These are phyloP conservation scores for Jatropha curcas DNA, from an alignment of 345 rosid species.

Conservation along the genomic window DNA sequence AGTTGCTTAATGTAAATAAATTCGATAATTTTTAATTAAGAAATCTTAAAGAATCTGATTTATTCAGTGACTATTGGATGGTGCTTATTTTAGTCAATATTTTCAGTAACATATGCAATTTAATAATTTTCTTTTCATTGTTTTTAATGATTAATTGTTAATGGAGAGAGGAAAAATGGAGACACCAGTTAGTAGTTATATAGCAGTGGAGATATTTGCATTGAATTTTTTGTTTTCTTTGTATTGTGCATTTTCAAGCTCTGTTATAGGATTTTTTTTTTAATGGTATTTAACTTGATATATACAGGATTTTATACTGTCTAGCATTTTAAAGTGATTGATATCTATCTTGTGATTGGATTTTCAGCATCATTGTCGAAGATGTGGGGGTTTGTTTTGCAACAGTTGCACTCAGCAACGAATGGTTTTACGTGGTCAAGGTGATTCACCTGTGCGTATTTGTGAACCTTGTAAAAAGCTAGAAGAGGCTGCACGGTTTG, in stretches of 20 bases:
- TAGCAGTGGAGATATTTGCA: too few relatives aligned
- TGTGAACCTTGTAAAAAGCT: constrained; percentile 90
- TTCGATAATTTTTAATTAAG: not conserved
- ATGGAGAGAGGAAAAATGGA: too few relatives aligned
- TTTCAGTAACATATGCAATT: not conserved
- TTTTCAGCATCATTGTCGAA: constrained; percentile 87
- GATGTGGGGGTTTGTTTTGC: constrained; percentile 96
- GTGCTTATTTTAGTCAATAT: not conserved
- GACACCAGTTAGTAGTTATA: too few relatives aligned
- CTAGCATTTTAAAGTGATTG: not conserved
- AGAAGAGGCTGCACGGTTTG: constrained; percentile 91
- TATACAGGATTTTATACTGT: not conserved
- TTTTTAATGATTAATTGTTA: not conserved
- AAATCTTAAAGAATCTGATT: not conserved
- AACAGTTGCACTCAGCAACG: constrained; percentile 67
- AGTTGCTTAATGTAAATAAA: not conserved
- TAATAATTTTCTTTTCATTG: not conserved
- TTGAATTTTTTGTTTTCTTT: not conserved
- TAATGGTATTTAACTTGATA: not conserved
- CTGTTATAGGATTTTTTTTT: not conserved
- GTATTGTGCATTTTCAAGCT: not conserved
- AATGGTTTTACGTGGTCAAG: constrained; percentile 87
- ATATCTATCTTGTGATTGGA: constrained; percentile 13
- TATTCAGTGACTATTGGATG: not conserved
- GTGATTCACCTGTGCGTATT: constrained; percentile 84